phyloP scores from a whole-genome alignment of 2,329 filamentous ascomycete species.

The Camptophora hylomeconis region DNA sequence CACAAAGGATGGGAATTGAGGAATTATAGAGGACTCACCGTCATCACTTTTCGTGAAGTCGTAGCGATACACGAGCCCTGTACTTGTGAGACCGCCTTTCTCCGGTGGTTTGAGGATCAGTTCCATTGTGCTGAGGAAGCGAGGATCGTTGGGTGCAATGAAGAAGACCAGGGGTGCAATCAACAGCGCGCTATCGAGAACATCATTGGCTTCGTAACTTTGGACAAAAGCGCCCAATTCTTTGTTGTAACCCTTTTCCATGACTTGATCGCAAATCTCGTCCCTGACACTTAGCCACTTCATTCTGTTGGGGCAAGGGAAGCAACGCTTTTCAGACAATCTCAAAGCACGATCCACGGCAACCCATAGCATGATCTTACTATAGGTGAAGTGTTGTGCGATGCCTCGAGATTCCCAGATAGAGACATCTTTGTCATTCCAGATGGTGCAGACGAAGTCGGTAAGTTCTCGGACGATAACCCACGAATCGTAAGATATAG shows the following conservation, averaged over 20 bases:
- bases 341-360: slow-evolving; percentile 64
- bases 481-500: slow-evolving; percentile 66
- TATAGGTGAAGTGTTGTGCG: slow-evolving; percentile 67
- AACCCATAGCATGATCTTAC: slow-evolving; percentile 76
- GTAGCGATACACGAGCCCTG: slow-evolving; percentile 64
- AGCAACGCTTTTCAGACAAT: slow-evolving; percentile 59
- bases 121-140: slow-evolving; percentile 60
- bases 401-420: slow-evolving; percentile 71
- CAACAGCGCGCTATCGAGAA: slow-evolving; percentile 61
- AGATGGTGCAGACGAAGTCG: slow-evolving; percentile 58
- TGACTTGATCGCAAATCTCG: slow-evolving; percentile 58
- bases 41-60: slow-evolving; percentile 57
- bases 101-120: slow-evolving; percentile 59
- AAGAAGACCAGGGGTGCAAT: slow-evolving; percentile 72
- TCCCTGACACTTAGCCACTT: slow-evolving; percentile 57
- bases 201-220: slow-evolving; percentile 58
- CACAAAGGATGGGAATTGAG: not conserved
- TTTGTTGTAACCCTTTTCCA: slow-evolving; percentile 64
- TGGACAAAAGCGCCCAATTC: slow-evolving; percentile 59
- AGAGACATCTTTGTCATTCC: slow-evolving; percentile 60
- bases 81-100: slow-evolving; percentile 61
- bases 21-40: slow-evolving; percentile 41
- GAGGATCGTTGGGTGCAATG: slow-evolving; percentile 62
- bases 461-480: slow-evolving; percentile 53
- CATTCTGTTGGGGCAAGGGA: slow-evolving; percentile 57